phyloP scores from a whole-genome alignment of 2,329 filamentous ascomycete genomes.

The Rachicladosporium sp. region DNA sequence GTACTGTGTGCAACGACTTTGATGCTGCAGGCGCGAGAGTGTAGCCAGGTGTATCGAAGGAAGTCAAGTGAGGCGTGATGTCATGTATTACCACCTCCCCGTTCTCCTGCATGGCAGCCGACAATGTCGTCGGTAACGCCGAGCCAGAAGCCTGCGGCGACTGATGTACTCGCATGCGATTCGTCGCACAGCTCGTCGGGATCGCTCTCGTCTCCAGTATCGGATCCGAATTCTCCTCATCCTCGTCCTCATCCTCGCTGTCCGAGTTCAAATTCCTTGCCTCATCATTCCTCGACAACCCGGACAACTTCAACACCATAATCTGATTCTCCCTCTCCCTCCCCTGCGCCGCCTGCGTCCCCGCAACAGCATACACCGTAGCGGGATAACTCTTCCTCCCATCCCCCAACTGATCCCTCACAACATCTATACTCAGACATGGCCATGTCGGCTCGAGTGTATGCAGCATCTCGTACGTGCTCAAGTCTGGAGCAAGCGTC shows the following conservation, averaged over 20 bases:
- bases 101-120: conserved; percentile 86
- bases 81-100: conserved; percentile 85
- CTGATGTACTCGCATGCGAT: conserved; percentile 83
- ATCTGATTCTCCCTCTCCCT: conserved; percentile 79
- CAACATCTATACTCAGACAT: conserved; percentile 87
- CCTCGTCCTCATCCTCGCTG: conserved; percentile 56
- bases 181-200: conserved; percentile 75
- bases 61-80: conserved; percentile 74
- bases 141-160: conserved; percentile 58
- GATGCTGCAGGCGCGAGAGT: conserved; percentile 70
- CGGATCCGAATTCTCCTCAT: conserved; percentile 66
- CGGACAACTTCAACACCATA: conserved; percentile 92
- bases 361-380: conserved; percentile 87
- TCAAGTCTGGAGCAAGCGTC: conserved; percentile 77
- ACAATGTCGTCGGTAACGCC: conserved; percentile 65
- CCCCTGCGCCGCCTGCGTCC: conserved; percentile 74
- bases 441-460: conserved; percentile 90
- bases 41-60: conserved; percentile 81
- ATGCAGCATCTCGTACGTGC: conserved; percentile 97
- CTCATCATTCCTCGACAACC: conserved; percentile 74
- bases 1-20: conserved; percentile 76
- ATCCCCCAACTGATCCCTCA: conserved; percentile 76
- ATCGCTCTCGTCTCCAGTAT: conserved; percentile 90
- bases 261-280: conserved; percentile 55
- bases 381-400: conserved; percentile 87